Evolutionary conservation across 768 basidiomycete species (phyloP).

Genomic region (Lepiota venenata): DNA sequence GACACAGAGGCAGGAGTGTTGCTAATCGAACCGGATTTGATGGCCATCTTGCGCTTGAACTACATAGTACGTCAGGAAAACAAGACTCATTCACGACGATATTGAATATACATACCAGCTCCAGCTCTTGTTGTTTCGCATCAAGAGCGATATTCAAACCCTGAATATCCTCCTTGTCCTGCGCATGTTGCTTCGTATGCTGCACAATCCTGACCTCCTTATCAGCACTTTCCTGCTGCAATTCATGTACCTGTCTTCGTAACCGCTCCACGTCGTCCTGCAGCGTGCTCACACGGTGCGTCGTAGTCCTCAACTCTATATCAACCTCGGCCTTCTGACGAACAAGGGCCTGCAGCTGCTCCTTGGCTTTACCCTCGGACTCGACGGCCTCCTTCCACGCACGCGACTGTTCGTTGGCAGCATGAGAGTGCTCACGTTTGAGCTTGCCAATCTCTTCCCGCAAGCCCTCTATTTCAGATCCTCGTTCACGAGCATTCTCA

Average conservation of each 20-base stretch:
- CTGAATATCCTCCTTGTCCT: constrained; percentile 73
- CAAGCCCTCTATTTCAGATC: constrained; percentile 50
- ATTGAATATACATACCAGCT: constrained; percentile 55
- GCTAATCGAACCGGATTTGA: constrained; percentile 47
- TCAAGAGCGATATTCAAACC: constrained; percentile 92
- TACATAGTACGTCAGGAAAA: constrained; percentile 20
- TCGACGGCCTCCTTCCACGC: constrained; percentile 43
- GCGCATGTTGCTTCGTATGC: constrained; percentile 58
- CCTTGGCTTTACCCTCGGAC: constrained; percentile 43
- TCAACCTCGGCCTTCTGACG: constrained; percentile 55
- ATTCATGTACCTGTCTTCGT: constrained; percentile 57
- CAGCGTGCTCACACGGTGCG: constrained; percentile 47
- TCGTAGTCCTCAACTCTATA: constrained; percentile 41
- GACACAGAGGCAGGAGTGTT: constrained; percentile 40
- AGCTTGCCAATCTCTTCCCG: constrained; percentile 53
- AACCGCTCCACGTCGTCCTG: constrained; percentile 59
- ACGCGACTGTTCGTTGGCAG: constrained; percentile 44
- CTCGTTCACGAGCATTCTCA: constrained; percentile 41
- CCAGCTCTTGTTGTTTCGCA: constrained; percentile 92
- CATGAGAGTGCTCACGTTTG: constrained; percentile 51
- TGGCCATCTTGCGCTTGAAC: constrained; percentile 63
- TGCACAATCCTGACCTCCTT: constrained; percentile 80
- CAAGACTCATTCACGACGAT: constrained; percentile 5
- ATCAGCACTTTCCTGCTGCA: constrained; percentile 81
- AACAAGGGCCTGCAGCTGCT: constrained; percentile 46